Evolutionary conservation across 495 filamentous ascomycete species (phyloP), one percentile per base, ranked within the genome.

Genomic region (Lasiosphaeria hispida): DNA sequence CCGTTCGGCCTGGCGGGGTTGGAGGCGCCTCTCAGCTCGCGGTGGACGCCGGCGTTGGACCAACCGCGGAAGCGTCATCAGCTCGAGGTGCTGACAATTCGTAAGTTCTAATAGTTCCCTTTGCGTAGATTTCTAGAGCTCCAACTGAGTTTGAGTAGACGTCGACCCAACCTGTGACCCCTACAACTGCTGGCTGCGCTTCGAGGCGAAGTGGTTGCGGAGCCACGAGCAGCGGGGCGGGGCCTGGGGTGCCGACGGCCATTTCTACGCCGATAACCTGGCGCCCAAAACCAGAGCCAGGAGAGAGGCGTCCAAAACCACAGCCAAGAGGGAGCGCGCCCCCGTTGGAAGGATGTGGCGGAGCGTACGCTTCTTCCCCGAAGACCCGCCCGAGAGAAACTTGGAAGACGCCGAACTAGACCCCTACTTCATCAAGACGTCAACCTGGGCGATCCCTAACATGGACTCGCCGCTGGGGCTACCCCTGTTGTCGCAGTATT

Each of bases 141-240:
- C n/a, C 5, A 30, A 5, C 23, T 30, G 23, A 30, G 2, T 30
- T 30, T 30, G 23, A 5, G 23, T 30, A 30, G 23, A 49, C 13
- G 47, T 36, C 10, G 47, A 49, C 23, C 23, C 47, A 13, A 15
- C 23, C 3, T 49, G 47, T 14, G 47, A 49, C 23, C 30, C 47
- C 2, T 0, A n/a, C 7, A 19, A 36, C 30, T 35, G 11, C n/a
- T 49, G 47, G 47, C 23, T 49, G 23, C 47, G 47, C 1, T 49
- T 49, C 47, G 47, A 49, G 23, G 47, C 47, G 6, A 7, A 4
- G n/a, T 49, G 47, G 47, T 34, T 49, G 10, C 47, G 47, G 13
- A 35, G 7, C 5, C 4, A n/a, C 47, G 34, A 13, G 4, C 23
- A 30, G 23, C 23, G 23, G 2, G 23, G 23, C 23, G 23, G 23